phyloP scores from a whole-genome alignment of 2,329 filamentous ascomycete species.

The Trichoderma sp. region DNA sequence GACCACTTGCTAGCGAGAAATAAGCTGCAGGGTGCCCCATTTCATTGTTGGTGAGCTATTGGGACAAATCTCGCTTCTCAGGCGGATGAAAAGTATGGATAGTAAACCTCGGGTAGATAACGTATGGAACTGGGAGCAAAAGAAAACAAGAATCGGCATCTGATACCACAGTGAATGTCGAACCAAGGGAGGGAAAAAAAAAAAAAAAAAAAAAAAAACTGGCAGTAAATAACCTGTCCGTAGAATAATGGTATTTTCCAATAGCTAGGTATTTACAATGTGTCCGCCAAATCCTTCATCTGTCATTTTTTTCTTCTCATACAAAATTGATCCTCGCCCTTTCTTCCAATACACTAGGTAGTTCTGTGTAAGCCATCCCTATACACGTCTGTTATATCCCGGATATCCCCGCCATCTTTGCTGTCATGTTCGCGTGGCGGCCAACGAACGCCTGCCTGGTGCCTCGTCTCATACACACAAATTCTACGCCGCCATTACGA shows the following conservation, averaged over 20 bases:
- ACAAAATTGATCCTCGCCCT: not conserved
- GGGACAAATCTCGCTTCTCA: not conserved
- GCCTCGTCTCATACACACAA: conserved; percentile 11
- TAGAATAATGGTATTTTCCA: not conserved
- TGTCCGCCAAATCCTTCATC: not conserved
- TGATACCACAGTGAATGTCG: not conserved
- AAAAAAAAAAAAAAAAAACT: too few relatives aligned
- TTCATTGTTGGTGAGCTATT: not conserved
- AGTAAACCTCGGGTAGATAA: not conserved
- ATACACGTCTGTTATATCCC: not conserved
- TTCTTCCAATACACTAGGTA: not conserved
- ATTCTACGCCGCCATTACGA: conserved; percentile 9
- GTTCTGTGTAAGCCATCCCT: not conserved
- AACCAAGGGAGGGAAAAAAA: too few relatives aligned
- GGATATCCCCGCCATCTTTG: conserved; percentile 6
- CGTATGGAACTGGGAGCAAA: not conserved
- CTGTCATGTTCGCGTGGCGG: conserved; percentile 2
- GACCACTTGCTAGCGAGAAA: not conserved
- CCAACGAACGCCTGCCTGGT: conserved; percentile 16
- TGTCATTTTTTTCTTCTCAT: not conserved
- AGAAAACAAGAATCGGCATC: not conserved
- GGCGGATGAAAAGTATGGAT: not conserved
- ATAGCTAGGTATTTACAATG: not conserved
- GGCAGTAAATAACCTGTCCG: not conserved
- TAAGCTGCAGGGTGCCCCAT: not conserved